Evolutionary conservation across 2,329 filamentous ascomycete species (phyloP), one percentile per base, ranked within the genome.

Genomic region (Sporothrix brasiliensis): DNA sequence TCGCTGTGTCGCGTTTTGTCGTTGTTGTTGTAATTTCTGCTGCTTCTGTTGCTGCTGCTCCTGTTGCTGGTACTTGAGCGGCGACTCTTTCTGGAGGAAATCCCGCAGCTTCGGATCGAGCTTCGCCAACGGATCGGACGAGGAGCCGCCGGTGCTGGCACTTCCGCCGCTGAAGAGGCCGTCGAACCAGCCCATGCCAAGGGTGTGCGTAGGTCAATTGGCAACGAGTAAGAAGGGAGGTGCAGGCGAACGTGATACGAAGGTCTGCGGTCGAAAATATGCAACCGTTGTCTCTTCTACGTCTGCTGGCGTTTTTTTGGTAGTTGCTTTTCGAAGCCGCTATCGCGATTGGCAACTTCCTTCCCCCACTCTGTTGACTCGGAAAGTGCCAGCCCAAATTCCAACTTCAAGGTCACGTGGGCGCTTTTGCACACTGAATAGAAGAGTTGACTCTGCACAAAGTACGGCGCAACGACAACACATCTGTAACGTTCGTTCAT

Each of bases 31-130:
- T 44, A 61, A 71, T 70, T 60, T 9, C 24, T 68, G 6, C 71
- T 68, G 70, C 47, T 71, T 70, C 58, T 70, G 65, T 53, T 71
- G 54, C 79, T 71, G 54, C 79, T 78, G 54, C 24, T 24, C 50
- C 30, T 49, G 67, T 49, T 53, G 71, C 69, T 73, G 75, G 71
- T 60, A 76, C 81, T 92, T 91, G 75, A 90, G 83, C 44, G 92
- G 91, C 34, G 92, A 90, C 83, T 97, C 92, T 80, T 90, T 89
- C 78, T 93, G 85, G 77, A 97, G 89, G 79, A 94, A 97, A 74
- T 94, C 91, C 77, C 91, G 91, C 70, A 97, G 87, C 74, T 90
- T 89, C 52, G 92, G 91, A 77, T 97, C 93, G 76, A 97, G 89
- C 75, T 91, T 89, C 75, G 86, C 85, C 74, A 93, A 85, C 30